phyloP scores from a whole-genome alignment of 2,329 filamentous ascomycete genomes.

The Emericellopsis cladophorae region DNA sequence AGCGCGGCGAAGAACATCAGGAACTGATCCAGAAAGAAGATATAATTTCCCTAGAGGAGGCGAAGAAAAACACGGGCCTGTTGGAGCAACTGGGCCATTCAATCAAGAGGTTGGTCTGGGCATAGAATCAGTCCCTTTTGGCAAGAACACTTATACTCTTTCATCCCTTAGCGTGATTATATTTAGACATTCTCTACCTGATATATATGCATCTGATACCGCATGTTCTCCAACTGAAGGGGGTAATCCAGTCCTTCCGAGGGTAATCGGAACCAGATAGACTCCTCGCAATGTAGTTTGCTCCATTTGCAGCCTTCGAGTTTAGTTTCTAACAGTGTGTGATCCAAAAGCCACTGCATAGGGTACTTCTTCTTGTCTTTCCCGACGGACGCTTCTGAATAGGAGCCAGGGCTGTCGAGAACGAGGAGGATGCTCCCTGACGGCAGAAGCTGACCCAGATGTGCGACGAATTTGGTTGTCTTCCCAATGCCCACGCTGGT shows the following conservation, averaged over 20 bases:
- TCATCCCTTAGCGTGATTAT: neutral
- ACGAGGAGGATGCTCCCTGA: conserved; percentile 62
- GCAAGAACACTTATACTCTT: conserved; percentile 5
- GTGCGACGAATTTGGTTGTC: conserved; percentile 65
- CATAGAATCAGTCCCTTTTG: conserved; percentile 14
- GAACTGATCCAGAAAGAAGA: conserved; percentile 45
- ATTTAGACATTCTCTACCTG: conserved; percentile 12
- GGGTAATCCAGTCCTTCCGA: conserved; percentile 58
- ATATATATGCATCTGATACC: conserved; percentile 86
- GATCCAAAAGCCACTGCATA: conserved; percentile 86
- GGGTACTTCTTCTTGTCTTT: conserved; percentile 59
- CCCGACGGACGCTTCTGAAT: conserved; percentile 68
- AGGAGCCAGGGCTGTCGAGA: conserved; percentile 86
- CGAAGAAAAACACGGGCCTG: conserved; percentile 74
- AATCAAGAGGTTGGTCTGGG: conserved; percentile 91
- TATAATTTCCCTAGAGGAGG: conserved; percentile 75
- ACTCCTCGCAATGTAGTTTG: conserved; percentile 63
- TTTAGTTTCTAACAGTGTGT: conserved; percentile 49
- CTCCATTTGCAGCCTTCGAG: conserved; percentile 47
- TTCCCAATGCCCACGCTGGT: conserved; percentile 56
- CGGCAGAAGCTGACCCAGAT: conserved; percentile 45
- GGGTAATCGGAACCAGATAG: conserved; percentile 67
- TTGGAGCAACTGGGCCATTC: conserved; percentile 81
- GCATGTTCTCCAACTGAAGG: conserved; percentile 85
- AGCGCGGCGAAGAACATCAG: conserved; percentile 26